Percentiles rank a stretch among this genome's conserved stretches.
phyloP scores from a whole-genome alignment of 257 asterid species.

The Misopates orontium region DNA sequence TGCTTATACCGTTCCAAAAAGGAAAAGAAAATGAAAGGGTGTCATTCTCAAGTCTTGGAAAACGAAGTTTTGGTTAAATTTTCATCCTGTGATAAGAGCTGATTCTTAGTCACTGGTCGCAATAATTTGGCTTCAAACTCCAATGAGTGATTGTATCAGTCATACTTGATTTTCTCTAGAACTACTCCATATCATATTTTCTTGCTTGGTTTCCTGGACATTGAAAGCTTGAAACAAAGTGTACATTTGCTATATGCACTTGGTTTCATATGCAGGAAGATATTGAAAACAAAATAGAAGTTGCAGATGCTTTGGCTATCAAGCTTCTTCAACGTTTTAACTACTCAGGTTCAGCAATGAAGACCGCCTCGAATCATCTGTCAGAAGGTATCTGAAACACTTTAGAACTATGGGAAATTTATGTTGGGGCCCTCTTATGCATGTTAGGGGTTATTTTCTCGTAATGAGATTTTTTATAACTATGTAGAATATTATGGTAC shows the following conservation, averaged over 20 bases:
- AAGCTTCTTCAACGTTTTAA: constrained; percentile 95
- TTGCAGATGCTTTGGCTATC: constrained; percentile 86
- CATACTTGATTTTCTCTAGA: constrained; percentile 8
- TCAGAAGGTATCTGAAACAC: constrained; percentile 65
- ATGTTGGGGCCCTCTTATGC: not conserved
- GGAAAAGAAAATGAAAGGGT: too few relatives aligned
- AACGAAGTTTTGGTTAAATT: constrained; percentile 7
- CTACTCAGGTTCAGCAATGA: constrained; percentile 83
- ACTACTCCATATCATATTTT: constrained; percentile 13
- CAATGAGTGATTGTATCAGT: not conserved
- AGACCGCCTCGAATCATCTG: constrained; percentile 76
- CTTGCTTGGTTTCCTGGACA: constrained; percentile 20
- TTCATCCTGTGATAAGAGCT: constrained; percentile 16
- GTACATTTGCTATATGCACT: constrained; percentile 22
- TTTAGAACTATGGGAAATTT: constrained; percentile 2
- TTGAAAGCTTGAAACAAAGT: not conserved
- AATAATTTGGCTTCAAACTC: not conserved
- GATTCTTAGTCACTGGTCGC: constrained; percentile 10
- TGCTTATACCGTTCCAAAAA: too few relatives aligned
- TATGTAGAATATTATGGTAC: too few relatives aligned
- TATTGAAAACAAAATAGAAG: constrained; percentile 86
- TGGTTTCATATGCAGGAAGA: constrained; percentile 64
- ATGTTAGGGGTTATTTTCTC: constrained; percentile 2
- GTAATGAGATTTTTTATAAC: constrained; percentile 1
- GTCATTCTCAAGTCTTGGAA: too few relatives aligned